Base-by-base conservation (phyloP, 2,329 filamentous ascomycete species). In the Alternaria ventricosa region DNA sequence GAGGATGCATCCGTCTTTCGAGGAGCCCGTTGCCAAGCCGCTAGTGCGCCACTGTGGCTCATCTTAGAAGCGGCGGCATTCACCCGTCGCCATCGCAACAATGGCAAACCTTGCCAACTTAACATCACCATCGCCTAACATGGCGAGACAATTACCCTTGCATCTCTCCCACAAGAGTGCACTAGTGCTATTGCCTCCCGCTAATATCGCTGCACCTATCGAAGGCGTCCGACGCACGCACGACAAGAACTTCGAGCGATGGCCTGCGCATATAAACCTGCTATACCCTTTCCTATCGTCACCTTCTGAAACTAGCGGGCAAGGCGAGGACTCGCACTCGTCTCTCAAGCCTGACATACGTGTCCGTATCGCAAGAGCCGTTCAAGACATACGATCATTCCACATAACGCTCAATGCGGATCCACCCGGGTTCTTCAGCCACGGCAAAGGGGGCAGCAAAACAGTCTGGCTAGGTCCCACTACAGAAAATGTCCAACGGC, bases 231-330 rank as follows among this genome's bases (percentile, higher is more conserved):
- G 76, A 43, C 61, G 68, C 15, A 54, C 60, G 9, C 62, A 73
- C 58, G 75, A 78, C 61, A 71, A 65, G 51, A 67, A 74, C 30
- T 76, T 72, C 60, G 57, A 55, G 9, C 71, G 74, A 18, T 76
- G 73, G 76, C 75, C 73, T 25, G 70, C 75, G 8, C 75, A 78
- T 47, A 74, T 76, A 53, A 78, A 78, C 45, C 56, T 76, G 23
- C 60, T 78, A 47, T 76, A 76, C 55, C 75, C 74, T 12, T 78
- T 77, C 53, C 64, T 76, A 55, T 59, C 64, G 10, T 67, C 63
- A 1, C 68, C 71, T 12, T 69, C 72, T 12, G 65, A 69, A 13
- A 63, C 55, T 15, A 41, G 49, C 18, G 33, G 63, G 25, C 50
- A 49, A 59, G 51, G 28, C 55, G 59, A 49, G n/a, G 36, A n/a